Percentiles rank a stretch among this genome's conserved stretches.
These are phyloP conservation scores for Alliaria petiolata DNA, from an alignment of 345 rosid species.

Conservation along the genomic window DNA sequence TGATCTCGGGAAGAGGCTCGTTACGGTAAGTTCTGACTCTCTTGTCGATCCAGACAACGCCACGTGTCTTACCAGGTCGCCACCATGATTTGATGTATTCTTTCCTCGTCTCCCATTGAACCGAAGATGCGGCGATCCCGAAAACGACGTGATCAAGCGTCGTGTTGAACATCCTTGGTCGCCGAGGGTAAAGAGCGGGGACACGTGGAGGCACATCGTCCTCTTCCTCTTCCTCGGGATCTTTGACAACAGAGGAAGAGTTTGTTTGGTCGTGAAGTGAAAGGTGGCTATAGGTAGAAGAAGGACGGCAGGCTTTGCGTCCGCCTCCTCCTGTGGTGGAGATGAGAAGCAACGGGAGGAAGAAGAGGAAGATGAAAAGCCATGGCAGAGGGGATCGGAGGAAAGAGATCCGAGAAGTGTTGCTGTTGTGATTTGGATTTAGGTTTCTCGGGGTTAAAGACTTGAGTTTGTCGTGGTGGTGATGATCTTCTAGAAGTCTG, in stretches of 20 bases:
- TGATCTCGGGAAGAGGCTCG: conserved; percentile 58
- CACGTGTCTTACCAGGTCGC: conserved; percentile 65
- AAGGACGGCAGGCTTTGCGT: conserved; percentile 27
- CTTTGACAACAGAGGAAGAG: conserved; percentile 2
- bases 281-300: conserved; percentile 18
- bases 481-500: conserved; percentile 7
- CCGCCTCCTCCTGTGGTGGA: conserved; percentile 39
- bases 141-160: conserved; percentile 63
- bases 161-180: conserved; percentile 37
- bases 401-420: conserved; percentile 26
- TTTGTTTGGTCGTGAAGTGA: conserved; percentile 32
- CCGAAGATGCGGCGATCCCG: conserved; percentile 70
- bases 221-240: conserved; percentile 8
- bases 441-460: not conserved
- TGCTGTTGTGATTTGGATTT: conserved; percentile 17
- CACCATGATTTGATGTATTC: conserved; percentile 83
- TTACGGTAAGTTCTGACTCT: conserved; percentile 33
- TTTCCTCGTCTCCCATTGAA: conserved; percentile 67
- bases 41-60: conserved; percentile 73
- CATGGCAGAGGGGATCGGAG: conserved; percentile 40
- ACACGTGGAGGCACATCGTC: not conserved
- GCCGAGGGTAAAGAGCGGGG: conserved; percentile 5
- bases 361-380: conserved; percentile 42
- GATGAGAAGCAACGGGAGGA: conserved; percentile 51
- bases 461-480: conserved; percentile 2